Percentiles rank a stretch among this genome's conserved stretches.
Evolutionary conservation across 441 rosid species (phyloP).

Genomic region (Hura crepitans): DNA sequence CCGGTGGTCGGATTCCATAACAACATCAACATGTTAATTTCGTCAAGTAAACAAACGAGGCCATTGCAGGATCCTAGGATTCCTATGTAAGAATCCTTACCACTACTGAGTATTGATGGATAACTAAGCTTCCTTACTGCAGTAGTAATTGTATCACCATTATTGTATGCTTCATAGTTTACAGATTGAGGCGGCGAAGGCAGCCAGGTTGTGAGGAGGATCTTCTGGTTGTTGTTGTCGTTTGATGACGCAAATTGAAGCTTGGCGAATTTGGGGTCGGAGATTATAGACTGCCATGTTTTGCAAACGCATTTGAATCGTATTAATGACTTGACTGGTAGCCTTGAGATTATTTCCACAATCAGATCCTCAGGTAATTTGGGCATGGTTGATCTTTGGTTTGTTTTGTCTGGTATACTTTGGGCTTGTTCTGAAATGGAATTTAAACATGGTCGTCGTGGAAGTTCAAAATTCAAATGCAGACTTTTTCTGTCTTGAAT

Average conservation of each 20-base stretch:
- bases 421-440: not conserved
- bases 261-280: slow-evolving; percentile 17
- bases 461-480: too few relatives aligned
- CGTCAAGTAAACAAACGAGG: slow-evolving; percentile 5
- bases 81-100: not conserved
- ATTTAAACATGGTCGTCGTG: not conserved
- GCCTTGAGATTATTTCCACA: slow-evolving; percentile 8
- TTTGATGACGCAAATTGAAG: slow-evolving; percentile 7
- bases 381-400: not conserved
- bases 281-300: slow-evolving; percentile 15
- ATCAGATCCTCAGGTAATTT: slow-evolving; percentile 5
- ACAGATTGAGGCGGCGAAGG: slow-evolving; percentile 14
- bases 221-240: not conserved
- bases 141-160: not conserved
- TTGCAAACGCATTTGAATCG: slow-evolving; percentile 16
- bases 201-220: slow-evolving; percentile 11
- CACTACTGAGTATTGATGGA: not conserved
- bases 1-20: slow-evolving; percentile 19
- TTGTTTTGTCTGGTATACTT: not conserved
- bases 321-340: slow-evolving; percentile 14
- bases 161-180: not conserved
- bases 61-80: slow-evolving; percentile 17
- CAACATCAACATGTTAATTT: not conserved
- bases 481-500: too few relatives aligned
- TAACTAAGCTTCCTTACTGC: not conserved